Evolutionary conservation across 1,139 yeast genomes (phyloP), one percentile per base, ranked within the genome.

Genomic region (Diutina sp.): DNA sequence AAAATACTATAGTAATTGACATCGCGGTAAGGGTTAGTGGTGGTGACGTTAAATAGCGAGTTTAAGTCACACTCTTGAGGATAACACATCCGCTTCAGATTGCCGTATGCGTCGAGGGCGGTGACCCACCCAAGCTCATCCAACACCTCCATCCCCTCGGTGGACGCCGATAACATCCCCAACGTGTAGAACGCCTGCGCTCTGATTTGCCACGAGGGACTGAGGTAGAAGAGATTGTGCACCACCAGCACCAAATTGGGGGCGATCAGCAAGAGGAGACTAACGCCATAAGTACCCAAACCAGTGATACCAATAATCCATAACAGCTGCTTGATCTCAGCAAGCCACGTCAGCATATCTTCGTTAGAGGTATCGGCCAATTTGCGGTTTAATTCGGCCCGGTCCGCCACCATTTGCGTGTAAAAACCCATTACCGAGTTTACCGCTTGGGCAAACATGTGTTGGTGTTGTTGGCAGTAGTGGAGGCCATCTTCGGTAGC

Each of bases 221-320:
- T 80, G 2, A 69, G 66, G 44, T 57, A 57, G 28, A 60, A 61
- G 6, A 61, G 45, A 11, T 55, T 55, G 16, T 66, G 59, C 54
- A 73, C 71, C 29, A 71, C 62, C 16, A 68, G 69, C 47, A 78
- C 71, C 1, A 87, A 80, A 6, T 82, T 80, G n/a, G 51, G 55
- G 3, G 55, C 51, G 58, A 82, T 72, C 21, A 85, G 78, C 63
- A 86, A 90, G 54, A 90, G 68, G 48, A 89, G 73, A 52, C 82
- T 80, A 38, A 86, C 82, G 0, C 96, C 97, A 57, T 76, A 72
- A 38, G 75, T 75, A 0, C 87, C 80, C 9, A 90, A 80, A 1
- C 91, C 90, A 48, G 90, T 84, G 63, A 85, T 85, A 0, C 97
- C 97, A 51, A 89, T 76, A 3, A 95, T 86, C 97, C 98, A 93